Conservation (phyloP, 371 early-diverging fungal genomes). For the Encephalitozoon cuniculi region DNA sequence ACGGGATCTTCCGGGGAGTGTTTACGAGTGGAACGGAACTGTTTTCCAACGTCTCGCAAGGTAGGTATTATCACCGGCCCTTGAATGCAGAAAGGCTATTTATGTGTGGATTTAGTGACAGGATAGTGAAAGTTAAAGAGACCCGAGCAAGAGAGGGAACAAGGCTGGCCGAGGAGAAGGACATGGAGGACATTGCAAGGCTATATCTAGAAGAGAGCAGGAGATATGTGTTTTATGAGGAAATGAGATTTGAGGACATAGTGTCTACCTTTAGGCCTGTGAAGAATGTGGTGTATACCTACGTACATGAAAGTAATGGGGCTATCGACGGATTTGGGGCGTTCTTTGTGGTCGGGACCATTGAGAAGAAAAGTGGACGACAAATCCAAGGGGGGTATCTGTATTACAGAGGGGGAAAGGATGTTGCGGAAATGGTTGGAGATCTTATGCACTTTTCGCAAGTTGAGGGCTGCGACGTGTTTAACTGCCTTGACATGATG, state of each 20-base stretch:
- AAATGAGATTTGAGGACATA: slow-evolving; percentile 41
- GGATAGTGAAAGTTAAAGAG: background rate
- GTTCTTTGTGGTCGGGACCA: slow-evolving; percentile 51
- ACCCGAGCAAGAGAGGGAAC: background rate
- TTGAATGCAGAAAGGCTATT: slow-evolving; percentile 38
- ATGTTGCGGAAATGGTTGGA: slow-evolving; percentile 6
- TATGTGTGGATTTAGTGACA: slow-evolving; percentile 29
- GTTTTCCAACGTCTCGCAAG: slow-evolving; percentile 75
- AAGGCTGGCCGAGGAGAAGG: slow-evolving; percentile 28
- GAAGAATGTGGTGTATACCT: slow-evolving; percentile 25
- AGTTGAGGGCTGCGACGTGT: slow-evolving; percentile 36
- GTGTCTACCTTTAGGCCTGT: slow-evolving; percentile 26
- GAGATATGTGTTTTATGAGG: slow-evolving; percentile 34
- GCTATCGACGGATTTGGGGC: slow-evolving; percentile 49
- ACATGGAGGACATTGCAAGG: slow-evolving; percentile 23
- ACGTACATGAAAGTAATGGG: slow-evolving; percentile 26
- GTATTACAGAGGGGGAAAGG: slow-evolving; percentile 34
- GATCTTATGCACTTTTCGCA: slow-evolving; percentile 28
- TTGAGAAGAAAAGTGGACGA: slow-evolving; percentile 7
- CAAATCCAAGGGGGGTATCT: slow-evolving; percentile 52
- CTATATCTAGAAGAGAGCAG: slow-evolving; percentile 39
- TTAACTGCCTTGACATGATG: slow-evolving; percentile 45
- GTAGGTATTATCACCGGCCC: slow-evolving; percentile 63
- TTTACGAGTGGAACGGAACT: slow-evolving; percentile 85
- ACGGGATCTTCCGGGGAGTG: slow-evolving; percentile 87